Evolutionary conservation across 805 yeast genomes (phyloP), one percentile per base, ranked within the genome.

Genomic region (Candida gorgasii): DNA sequence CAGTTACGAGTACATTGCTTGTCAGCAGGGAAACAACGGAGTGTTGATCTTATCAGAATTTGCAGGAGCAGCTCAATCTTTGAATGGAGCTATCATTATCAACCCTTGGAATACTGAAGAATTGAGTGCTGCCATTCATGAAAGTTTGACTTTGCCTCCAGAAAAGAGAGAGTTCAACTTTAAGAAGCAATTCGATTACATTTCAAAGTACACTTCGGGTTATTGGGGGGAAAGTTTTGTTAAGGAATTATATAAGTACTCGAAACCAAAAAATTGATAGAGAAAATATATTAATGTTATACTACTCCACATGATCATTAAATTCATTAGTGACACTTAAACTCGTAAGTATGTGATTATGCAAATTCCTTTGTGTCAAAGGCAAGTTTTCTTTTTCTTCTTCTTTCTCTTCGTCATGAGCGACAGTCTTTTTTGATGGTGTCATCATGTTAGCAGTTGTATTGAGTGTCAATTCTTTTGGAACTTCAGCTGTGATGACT

Each of bases 81-180:
- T 93, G 49, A 92, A 93, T 58, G 99, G 99, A 17, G 89, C 96
- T 1, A 62, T 92, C 11, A 80, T 93, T 45, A 96, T 93, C 15
- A 93, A 93, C 58, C 99, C 99, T 3, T 93, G 99, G 99, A 93
- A 92, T 61, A 92, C 90, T 16, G 99, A 93, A 52, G 99, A 93
- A 53, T 65, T 92, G 59, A 82, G 95, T 14, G 86, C 80, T 32
- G 85, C 97, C 3, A 84, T 92, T 42, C 75, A 83, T 57, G 97
- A 89, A 59, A 84, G 96, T 13, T 73, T 93, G 55, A 89, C 96
- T 0, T 69, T 92, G 61, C 86, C 93, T 2, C 80, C 78, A 23
- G 97, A 89, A 54, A 89, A 89, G 73, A 80, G 80, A 55, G 73
- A 65, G 22, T 79, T 82, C 12, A 92, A 89, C 57, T 93, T 89